Evolutionary conservation across 371 early-diverging fungal genomes (phyloP).

Genomic region (Apophysomyces trapeziformis): DNA sequence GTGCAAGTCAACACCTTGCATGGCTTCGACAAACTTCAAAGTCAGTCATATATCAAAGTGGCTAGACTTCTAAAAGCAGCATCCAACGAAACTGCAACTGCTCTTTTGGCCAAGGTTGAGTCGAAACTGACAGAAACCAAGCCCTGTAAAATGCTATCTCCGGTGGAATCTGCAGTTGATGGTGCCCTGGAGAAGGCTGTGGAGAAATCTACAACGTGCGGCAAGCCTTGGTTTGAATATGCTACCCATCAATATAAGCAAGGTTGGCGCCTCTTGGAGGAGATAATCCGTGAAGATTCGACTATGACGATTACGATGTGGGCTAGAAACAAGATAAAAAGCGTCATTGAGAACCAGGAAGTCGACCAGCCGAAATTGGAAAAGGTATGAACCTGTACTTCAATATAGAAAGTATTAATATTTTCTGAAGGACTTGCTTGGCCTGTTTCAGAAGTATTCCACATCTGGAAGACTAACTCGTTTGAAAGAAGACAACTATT

Average conservation of each 20-base stretch:
- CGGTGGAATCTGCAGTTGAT: constrained; percentile 34
- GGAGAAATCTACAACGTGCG: constrained; percentile 24
- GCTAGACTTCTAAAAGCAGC: constrained; percentile 32
- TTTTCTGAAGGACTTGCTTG: constrained; percentile 16
- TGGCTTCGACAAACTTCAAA: constrained; percentile 16
- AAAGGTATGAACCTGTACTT: constrained; percentile 22
- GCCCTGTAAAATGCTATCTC: constrained; percentile 25
- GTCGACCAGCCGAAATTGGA: constrained; percentile 12
- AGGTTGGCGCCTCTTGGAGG: constrained; percentile 67
- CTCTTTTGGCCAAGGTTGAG: constrained; percentile 13
- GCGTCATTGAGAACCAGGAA: neutral
- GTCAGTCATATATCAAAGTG: constrained; percentile 29
- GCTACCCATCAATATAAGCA: constrained; percentile 66
- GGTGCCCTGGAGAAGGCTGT: constrained; percentile 33
- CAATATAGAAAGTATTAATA: neutral
- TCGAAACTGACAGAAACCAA: constrained; percentile 4
- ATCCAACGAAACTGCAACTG: constrained; percentile 17
- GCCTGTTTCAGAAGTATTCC: constrained; percentile 21
- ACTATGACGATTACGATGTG: constrained; percentile 30
- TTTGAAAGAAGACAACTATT: constrained; percentile 4
- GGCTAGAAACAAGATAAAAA: constrained; percentile 25
- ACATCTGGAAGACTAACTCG: constrained; percentile 5
- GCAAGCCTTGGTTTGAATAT: constrained; percentile 69
- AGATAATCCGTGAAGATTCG: constrained; percentile 27
- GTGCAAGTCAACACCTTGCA: neutral